phyloP scores from a whole-genome alignment of 2,329 filamentous ascomycete genomes.

The Fusarium stilboides region DNA sequence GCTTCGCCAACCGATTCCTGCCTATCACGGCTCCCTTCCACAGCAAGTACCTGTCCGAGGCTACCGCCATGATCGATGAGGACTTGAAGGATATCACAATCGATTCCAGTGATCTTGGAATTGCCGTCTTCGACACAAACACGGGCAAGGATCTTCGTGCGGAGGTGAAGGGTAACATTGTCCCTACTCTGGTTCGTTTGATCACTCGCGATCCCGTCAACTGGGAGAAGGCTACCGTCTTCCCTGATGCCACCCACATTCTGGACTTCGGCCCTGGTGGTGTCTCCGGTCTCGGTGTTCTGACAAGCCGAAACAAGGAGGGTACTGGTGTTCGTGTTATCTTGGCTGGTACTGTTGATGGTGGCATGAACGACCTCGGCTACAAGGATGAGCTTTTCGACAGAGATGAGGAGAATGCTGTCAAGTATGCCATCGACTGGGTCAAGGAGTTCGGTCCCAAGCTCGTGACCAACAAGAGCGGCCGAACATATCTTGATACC shows the following conservation, averaged over 20 bases:
- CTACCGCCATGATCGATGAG: constrained; percentile 85
- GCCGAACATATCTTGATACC: constrained; percentile 93
- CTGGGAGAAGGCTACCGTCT: constrained; percentile 95
- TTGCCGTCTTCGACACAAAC: constrained; percentile 92
- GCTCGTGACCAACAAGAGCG: constrained; percentile 88
- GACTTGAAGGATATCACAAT: constrained; percentile 89
- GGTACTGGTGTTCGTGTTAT: constrained; percentile 98
- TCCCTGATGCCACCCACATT: constrained; percentile 92
- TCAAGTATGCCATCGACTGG: constrained; percentile 97
- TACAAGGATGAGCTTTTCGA: constrained; percentile 99
- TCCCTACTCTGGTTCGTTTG: constrained; percentile 88
- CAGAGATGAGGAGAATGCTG: constrained; percentile 92
- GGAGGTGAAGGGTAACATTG: constrained; percentile 81
- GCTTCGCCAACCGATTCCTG: constrained; percentile 96
- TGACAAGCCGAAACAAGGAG: constrained; percentile 99
- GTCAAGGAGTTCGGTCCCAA: constrained; percentile 97
- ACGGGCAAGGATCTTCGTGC: constrained; percentile 87
- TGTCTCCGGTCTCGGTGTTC: constrained; percentile 93
- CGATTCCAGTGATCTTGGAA: constrained; percentile 79
- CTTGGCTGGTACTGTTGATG: constrained; percentile 92
- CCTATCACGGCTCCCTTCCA: constrained; percentile 99
- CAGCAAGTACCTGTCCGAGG: constrained; percentile 90
- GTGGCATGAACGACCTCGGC: constrained; percentile 89
- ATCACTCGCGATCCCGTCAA: constrained; percentile 95
- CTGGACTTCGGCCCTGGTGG: constrained; percentile 97